Base-by-base conservation (phyloP, 208 protist genomes). In the Trypanosoma theileri region DNA sequence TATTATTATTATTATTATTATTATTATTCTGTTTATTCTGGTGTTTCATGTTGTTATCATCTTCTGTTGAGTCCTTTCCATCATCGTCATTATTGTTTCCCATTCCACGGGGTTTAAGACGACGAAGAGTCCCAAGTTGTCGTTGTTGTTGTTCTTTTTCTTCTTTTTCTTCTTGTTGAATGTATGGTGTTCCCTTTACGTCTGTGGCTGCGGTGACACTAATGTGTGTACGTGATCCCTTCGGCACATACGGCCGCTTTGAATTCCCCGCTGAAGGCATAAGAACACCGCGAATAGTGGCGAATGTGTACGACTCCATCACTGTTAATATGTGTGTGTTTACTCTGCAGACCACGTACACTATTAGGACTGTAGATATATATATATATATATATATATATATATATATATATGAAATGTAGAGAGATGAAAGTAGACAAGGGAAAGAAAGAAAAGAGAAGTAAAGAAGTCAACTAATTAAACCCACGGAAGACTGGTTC, bases 141-240 rank as follows among this genome's bases (percentile, higher is more conserved):
- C 35, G 59, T 11, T 21, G 1, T 24, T 46, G 14, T 42, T 61
- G 0, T 48, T 24, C 17, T 60, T 35, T 6, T 8, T 35, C 6
- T 35, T 35, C 28, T 8, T 35, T 35, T 35, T 35, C 28, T 35
- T 35, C 28, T 35, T 35, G 28, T 35, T 35, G 28, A 35, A 6
- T 1, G 28, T 35, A 35, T 35, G 1, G 28, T 6, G 45, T 22
- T 16, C 7, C 1, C 1, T 14, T 13, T 14, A 35, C 58, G 26
- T 52, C 4, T 26, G 48, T 21, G 13, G 53, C 21, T 4, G 71
- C 26, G 4, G 66, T 73, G 60, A 84, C 81, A 28, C 65, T 75
- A 16, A 91, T 50, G 59, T 91, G 88, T 19, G 78, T 77, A 16
- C 75, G 73, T 54, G 77, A 63, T 9, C 79, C 80, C 16, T 76